Percentiles rank a stretch among this genome's conserved stretches.
phyloP scores from a whole-genome alignment of 2,329 filamentous ascomycete species.

The Pseudopyricularia cyperi region DNA sequence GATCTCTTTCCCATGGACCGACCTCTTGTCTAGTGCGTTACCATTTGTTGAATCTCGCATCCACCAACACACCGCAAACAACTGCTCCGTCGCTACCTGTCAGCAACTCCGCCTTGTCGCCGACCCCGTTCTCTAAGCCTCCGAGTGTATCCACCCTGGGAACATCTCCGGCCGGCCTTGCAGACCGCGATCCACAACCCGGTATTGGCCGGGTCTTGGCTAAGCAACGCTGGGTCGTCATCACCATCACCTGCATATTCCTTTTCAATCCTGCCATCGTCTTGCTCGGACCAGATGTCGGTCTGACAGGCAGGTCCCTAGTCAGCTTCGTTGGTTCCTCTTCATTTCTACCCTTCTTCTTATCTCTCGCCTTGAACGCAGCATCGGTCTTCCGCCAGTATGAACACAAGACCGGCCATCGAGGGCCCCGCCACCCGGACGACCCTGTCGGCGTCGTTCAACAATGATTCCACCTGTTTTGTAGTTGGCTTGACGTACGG shows the following conservation, averaged over 20 bases:
- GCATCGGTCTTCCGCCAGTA: constrained; percentile 24
- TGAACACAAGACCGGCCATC: constrained; percentile 84
- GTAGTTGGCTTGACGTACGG: constrained; percentile 76
- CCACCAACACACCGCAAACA: too few species aligned
- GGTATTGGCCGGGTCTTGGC: not conserved
- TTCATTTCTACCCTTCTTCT: too few species aligned
- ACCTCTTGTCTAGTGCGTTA: too few species aligned
- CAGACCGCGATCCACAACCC: not conserved
- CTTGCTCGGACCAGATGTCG: not conserved
- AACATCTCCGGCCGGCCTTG: not conserved
- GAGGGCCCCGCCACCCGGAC: constrained; percentile 62
- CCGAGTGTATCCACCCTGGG: not conserved
- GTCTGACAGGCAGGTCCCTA: not conserved
- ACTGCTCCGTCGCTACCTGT: not conserved
- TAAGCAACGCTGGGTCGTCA: not conserved
- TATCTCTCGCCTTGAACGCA: not conserved
- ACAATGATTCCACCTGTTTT: constrained; percentile 74
- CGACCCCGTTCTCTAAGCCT: not conserved
- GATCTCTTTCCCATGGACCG: too few species aligned
- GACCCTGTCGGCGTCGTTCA: constrained; percentile 77
- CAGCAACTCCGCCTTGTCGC: not conserved
- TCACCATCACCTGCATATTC: not conserved
- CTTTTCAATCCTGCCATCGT: not conserved
- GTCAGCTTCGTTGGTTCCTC: too few species aligned
- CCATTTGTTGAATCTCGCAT: too few species aligned